These are phyloP conservation scores for Phytophthora pluvialis DNA, from an alignment of 352 stramenopile genomes.

Conservation along the genomic window DNA sequence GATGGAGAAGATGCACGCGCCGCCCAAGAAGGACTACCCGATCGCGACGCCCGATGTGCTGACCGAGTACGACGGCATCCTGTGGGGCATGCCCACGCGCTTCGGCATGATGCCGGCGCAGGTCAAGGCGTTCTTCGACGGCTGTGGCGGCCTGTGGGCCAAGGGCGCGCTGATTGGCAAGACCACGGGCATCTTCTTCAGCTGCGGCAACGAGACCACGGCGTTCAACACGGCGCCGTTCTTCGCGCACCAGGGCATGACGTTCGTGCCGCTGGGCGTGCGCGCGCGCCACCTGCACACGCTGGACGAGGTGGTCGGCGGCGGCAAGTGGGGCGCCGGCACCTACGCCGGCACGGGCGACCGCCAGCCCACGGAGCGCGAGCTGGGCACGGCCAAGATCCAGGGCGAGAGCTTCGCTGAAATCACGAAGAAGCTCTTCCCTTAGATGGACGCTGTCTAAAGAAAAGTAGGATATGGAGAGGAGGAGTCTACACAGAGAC, in stretches of 20 bases:
- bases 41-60: conserved; percentile 73
- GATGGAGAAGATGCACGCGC: conserved; percentile 83
- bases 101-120: conserved; percentile 86
- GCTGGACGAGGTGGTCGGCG: conserved; percentile 82
- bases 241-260: conserved; percentile 90
- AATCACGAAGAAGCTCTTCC: conserved; percentile 82
- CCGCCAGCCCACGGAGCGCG: conserved; percentile 80
- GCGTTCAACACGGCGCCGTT: conserved; percentile 85
- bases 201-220: conserved; percentile 91
- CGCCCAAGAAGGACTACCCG: conserved; percentile 76
- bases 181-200: conserved; percentile 89
- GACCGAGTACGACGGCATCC: conserved; percentile 77
- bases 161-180: conserved; percentile 87
- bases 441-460: too few species aligned
- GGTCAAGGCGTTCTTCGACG: conserved; percentile 92
- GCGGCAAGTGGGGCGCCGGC: conserved; percentile 82
- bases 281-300: conserved; percentile 70
- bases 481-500: too few species aligned
- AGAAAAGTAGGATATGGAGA: too few species aligned
- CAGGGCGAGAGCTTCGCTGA: conserved; percentile 88
- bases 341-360: conserved; percentile 84
- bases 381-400: conserved; percentile 76
- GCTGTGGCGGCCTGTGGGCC: conserved; percentile 85
- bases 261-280: conserved; percentile 90
- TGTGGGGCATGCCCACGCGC: conserved; percentile 88